Conservation (phyloP, 805 yeast genomes). For the Kuraishia hungarica region DNA sequence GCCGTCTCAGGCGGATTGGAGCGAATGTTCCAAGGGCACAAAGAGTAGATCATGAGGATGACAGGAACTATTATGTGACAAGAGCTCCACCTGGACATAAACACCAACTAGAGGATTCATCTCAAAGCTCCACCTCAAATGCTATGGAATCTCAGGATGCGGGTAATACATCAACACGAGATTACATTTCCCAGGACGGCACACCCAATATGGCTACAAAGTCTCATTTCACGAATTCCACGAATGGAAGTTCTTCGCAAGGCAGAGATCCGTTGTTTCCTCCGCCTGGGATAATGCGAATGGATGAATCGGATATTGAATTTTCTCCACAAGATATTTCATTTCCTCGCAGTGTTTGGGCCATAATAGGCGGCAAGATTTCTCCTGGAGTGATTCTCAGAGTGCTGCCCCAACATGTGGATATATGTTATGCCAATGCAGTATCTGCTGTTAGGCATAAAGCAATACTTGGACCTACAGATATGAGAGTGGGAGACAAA, state of each 20-base stretch:
- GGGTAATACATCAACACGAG: background rate
- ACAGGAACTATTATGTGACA: background rate
- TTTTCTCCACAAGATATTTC: background rate
- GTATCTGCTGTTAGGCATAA: conserved; percentile 10
- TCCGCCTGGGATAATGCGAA: background rate
- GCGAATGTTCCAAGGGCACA: background rate
- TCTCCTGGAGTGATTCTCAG: conserved; percentile 5
- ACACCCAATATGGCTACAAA: no score
- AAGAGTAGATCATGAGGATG: background rate
- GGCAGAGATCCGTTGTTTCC: background rate
- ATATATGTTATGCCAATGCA: conserved; percentile 4
- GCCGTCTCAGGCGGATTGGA: background rate
- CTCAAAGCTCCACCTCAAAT: background rate
- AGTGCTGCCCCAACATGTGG: conserved; percentile 2
- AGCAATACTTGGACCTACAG: conserved; percentile 35
- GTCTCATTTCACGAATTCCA: no score
- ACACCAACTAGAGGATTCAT: background rate
- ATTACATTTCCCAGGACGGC: background rate
- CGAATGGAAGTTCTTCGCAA: no score
- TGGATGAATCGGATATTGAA: background rate
- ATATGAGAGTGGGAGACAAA: conserved; percentile 48
- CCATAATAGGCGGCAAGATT: conserved; percentile 5
- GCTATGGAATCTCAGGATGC: background rate
- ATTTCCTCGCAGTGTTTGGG: conserved; percentile 8
- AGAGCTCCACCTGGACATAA: background rate